Percentiles rank a stretch among this genome's conserved stretches.
Evolutionary conservation across 768 basidiomycete genomes (phyloP).

Genomic region (Amanita thiersii): DNA sequence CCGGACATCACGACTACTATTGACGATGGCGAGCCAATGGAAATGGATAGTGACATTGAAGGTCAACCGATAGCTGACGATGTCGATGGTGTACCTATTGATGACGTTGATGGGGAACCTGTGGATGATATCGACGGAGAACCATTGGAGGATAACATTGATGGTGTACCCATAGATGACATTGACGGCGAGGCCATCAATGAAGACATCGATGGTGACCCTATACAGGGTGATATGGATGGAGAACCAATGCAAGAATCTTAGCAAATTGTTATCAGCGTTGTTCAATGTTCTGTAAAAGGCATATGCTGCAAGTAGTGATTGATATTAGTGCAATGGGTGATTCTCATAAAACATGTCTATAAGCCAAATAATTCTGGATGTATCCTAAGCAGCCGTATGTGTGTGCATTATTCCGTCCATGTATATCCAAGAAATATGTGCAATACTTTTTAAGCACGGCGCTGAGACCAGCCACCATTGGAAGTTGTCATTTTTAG

Average conservation of each 20-base stretch:
- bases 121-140: constrained; percentile 33
- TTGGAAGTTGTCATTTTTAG: constrained; percentile 42
- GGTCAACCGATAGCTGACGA: constrained; percentile 29
- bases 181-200: constrained; percentile 37
- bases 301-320: background rate
- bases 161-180: constrained; percentile 35
- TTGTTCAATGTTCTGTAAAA: too few relatives aligned
- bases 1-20: constrained; percentile 18
- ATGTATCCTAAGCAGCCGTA: background rate
- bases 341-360: constrained; percentile 4
- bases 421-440: constrained; percentile 3
- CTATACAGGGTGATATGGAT: constrained; percentile 28
- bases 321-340: background rate
- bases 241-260: constrained; percentile 18
- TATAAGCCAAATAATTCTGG: background rate
- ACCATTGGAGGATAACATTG: constrained; percentile 27
- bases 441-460: constrained; percentile 22
- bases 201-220: constrained; percentile 25
- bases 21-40: constrained; percentile 27
- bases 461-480: constrained; percentile 30
- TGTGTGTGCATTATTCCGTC: constrained; percentile 2
- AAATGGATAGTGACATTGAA: constrained; percentile 19
- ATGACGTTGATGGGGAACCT: constrained; percentile 30
- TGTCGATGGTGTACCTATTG: constrained; percentile 31
- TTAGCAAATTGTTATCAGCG: constrained; percentile 12